Conservation (phyloP, 768 basidiomycete genomes). For the Mrakia gelida region DNA sequence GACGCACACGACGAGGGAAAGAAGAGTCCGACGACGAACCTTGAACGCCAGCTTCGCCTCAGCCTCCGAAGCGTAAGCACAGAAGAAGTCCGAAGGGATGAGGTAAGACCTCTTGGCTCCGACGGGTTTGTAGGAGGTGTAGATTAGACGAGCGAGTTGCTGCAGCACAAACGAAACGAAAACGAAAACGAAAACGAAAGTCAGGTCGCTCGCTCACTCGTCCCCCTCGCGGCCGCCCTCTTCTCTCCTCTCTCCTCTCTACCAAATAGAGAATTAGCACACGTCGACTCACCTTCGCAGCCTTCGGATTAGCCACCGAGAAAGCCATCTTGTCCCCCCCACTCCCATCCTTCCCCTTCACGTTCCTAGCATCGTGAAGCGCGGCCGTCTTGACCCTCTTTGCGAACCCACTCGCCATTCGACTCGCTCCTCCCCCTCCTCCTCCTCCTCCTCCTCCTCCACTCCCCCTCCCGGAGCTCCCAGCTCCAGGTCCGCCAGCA, state of each 20-base stretch:
- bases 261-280: not conserved
- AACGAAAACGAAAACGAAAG: not conserved
- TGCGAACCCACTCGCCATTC: not conserved
- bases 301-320: conserved; percentile 2
- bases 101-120: conserved; percentile 57
- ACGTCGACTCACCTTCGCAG: conserved; percentile 2
- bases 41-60: conserved; percentile 65
- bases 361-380: conserved; percentile 30
- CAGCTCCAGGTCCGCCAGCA: not conserved
- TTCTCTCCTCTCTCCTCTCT: not conserved
- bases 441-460: too few species aligned
- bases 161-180: not conserved
- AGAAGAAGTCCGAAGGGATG: conserved; percentile 63
- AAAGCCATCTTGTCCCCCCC: not conserved
- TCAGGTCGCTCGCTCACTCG: not conserved
- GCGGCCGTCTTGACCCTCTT: conserved; percentile 13
- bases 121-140: conserved; percentile 54
- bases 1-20: too few species aligned
- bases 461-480: not conserved
- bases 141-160: conserved; percentile 65
- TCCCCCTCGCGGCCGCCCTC: not conserved
- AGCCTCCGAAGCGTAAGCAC: conserved; percentile 59
- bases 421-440: not conserved
- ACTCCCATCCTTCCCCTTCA: conserved; percentile 25
- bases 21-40: not conserved